phyloP scores from a whole-genome alignment of 352 stramenopile genomes.

The Pythium brassicae region DNA sequence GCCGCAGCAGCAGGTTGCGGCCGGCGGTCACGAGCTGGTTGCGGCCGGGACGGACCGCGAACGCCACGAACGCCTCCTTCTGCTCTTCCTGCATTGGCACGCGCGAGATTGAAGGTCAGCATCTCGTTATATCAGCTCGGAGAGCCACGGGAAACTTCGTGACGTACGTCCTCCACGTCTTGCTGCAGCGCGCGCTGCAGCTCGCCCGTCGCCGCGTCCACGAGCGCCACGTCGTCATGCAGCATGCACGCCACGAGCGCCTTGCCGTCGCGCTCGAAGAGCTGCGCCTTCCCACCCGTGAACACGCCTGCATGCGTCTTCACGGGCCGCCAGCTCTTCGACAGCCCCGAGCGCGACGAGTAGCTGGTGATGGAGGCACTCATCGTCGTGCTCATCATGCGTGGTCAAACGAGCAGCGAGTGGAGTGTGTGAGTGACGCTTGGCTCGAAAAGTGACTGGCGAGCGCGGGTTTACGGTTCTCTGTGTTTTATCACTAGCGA shows the following conservation, averaged over 20 bases:
- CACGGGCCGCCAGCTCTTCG: constrained; percentile 76
- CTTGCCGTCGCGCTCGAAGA: constrained; percentile 32
- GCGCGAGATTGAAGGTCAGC: background rate
- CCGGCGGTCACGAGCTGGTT: constrained; percentile 84
- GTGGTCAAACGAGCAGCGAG: background rate
- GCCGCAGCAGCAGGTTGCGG: constrained; percentile 76
- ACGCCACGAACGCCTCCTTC: constrained; percentile 83
- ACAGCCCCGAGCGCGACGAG: constrained; percentile 59
- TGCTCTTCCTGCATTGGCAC: constrained; percentile 37
- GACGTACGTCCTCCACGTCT: constrained; percentile 51
- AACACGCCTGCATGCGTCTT: constrained; percentile 78
- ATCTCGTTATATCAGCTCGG: background rate
- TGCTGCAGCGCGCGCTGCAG: constrained; percentile 71
- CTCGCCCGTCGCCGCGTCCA: constrained; percentile 65
- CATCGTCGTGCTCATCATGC: constrained; percentile 6
- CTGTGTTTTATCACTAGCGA: background rate
- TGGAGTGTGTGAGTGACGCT: background rate
- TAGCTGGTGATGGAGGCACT: constrained; percentile 31
- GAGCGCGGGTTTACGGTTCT: background rate
- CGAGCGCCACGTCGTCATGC: constrained; percentile 78
- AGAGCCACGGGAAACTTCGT: too few relatives aligned
- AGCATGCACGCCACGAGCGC: constrained; percentile 71
- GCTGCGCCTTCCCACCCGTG: constrained; percentile 76
- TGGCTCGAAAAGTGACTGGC: background rate
- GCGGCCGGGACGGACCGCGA: constrained; percentile 61